Base-by-base conservation (phyloP, 805 yeast species). In the Yarrowia porcina region DNA sequence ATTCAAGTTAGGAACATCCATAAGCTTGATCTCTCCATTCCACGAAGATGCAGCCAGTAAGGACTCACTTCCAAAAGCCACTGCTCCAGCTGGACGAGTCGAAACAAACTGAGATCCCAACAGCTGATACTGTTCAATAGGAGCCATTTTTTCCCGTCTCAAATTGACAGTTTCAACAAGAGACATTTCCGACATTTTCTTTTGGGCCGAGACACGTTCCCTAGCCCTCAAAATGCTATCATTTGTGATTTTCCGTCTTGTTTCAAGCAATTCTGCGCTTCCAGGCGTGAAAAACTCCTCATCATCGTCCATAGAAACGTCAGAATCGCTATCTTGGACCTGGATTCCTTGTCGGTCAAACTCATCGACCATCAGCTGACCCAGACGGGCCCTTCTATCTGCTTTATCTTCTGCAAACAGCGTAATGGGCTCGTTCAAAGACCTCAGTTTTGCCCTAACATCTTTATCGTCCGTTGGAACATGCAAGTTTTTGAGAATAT, bases 241-340 rank as follows among this genome's bases (percentile, higher is more conserved):
- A 5, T 73, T 65, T 0, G 90, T 81, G 0, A 92, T 77, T 2
- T 67, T 65, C 36, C 74, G 71, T 59, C 98, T 78, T 0, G 83
- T 79, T 1, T 77, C 74, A 8, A 79, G 74, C 10, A 92, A 72
- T 6, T 78, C 82, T 3, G 74, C 75, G 0, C 81, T 73, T 0
- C 96, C 97, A 0, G 96, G 96, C 0, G 97, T 90, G 69, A 84
- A 90, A 69, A 88, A 91, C 65, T 90, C 96, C 57, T 87, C 96
- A 13, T 87, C 96, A 13, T 89, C 87, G 10, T 84, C 85, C 2
- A 76, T 83, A 0, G 74, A 80, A 0, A 73, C 81, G 12, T 47
- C 68, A 15, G 57, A 64, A 25, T 63, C 61, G 10, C 49, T 63
- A 1, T 38, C 63, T 15, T 65, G 69, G 8, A 44, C 64, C 28